Conservation (phyloP, 83 land plant genomes). For the Larix sibirica region DNA sequence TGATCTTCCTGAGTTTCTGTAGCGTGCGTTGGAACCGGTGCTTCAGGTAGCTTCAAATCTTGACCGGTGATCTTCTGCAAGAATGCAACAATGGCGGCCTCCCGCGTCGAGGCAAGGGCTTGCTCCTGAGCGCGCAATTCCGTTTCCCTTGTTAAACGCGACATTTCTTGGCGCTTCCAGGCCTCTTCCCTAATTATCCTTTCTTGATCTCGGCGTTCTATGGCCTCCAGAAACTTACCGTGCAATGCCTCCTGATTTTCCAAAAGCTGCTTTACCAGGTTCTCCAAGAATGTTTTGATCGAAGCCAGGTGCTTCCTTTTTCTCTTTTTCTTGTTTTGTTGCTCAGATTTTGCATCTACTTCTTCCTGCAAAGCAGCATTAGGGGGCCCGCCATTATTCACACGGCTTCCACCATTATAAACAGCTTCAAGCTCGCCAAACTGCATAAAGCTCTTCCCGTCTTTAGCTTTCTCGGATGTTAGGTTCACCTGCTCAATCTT, state of each 20-base stretch:
- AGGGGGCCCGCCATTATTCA: neutral
- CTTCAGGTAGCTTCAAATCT: slow-evolving; percentile 29
- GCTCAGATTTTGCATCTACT: neutral
- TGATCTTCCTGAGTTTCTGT: neutral
- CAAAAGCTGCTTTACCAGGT: slow-evolving; percentile 66
- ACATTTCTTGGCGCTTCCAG: slow-evolving; percentile 71
- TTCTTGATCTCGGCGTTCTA: slow-evolving; percentile 81
- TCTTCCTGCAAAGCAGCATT: neutral
- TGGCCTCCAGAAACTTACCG: slow-evolving; percentile 60
- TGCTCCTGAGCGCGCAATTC: slow-evolving; percentile 56
- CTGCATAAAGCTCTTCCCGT: neutral
- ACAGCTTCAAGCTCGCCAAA: neutral
- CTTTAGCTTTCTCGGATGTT: neutral
- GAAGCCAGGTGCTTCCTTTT: slow-evolving; percentile 29
- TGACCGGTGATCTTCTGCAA: slow-evolving; percentile 68
- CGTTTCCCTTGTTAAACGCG: slow-evolving; percentile 52
- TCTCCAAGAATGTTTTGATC: slow-evolving; percentile 58
- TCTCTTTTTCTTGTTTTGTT: slow-evolving; percentile 30
- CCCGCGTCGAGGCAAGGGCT: slow-evolving; percentile 55
- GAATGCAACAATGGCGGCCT: slow-evolving; percentile 66
- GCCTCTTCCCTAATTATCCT: slow-evolving; percentile 63
- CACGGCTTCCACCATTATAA: neutral
- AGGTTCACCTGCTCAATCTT: neutral
- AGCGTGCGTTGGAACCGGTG: neutral
- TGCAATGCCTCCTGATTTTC: slow-evolving; percentile 80